Evolutionary conservation across 2,329 filamentous ascomycete species (phyloP), one percentile per base, ranked within the genome.

Genomic region (Didymellaceae sp.): DNA sequence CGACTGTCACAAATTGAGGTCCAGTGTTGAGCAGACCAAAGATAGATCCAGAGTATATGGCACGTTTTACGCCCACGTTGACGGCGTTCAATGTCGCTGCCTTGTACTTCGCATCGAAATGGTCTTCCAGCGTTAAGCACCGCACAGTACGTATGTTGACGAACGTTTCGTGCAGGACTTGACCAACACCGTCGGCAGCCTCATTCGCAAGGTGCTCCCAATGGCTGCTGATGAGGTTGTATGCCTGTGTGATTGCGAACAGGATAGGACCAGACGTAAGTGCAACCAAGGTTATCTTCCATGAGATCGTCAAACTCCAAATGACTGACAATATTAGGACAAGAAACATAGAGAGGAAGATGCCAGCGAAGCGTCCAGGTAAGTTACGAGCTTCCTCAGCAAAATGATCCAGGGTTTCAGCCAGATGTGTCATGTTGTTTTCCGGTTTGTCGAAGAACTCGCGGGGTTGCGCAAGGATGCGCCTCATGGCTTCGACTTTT

Each of bases 311-410:
- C 13, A 95, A 71, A 4, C 90, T 86, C 92, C 91, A 97, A 2
- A 82, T 64, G 6, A 94, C 63, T 0, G 90, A 86, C n/a, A 88
- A 81, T 0, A 75, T 48, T 14, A 89, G 79, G 80, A 96, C 92
- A 42, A 84, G 73, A 0, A 78, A 66, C 3, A 89, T 86, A 8
- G 87, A 83, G 11, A 92, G 78, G 1, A 88, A 72, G 44, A 88
- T 84, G 1, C 88, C 87, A 0, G 87, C 80, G 64, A 96, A 96
- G 1, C 88, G 83, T 2, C 89, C 88, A 0, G 96, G 80, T 0
- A 97, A 76, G 60, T 90, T 91, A 7, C 89, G 83, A 83, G 94
- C 92, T 67, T 96, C 91, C 68, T 97, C 91, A 0, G 88, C 89
- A 62, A 90, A 89, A 13, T 88, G 83, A 63, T 96, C 90, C 0